Evolutionary conservation across 345 rosid species (phyloP).

Genomic region (Pugionium cornutum): DNA sequence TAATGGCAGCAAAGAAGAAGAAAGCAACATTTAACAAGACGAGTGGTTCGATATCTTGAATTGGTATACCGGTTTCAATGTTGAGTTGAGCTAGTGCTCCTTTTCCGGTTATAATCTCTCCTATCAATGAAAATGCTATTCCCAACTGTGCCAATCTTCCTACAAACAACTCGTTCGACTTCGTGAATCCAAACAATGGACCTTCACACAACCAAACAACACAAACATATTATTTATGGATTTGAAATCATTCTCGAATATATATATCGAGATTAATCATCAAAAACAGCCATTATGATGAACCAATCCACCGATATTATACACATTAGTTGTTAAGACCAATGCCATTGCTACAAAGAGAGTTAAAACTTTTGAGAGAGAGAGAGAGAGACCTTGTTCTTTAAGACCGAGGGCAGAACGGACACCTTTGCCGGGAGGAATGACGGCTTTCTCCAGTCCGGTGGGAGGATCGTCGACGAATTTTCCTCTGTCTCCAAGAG

Average conservation of each 20-base stretch:
- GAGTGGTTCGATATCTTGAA: constrained; percentile 85
- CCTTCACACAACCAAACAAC: constrained; percentile 47
- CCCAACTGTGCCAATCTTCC: constrained; percentile 97
- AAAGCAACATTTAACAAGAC: constrained; percentile 84
- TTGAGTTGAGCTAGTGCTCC: constrained; percentile 97
- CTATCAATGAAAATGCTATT: constrained; percentile 88
- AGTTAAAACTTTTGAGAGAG: background rate
- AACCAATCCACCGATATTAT: background rate
- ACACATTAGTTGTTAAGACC: constrained; percentile 11
- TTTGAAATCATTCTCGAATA: constrained; percentile 30
- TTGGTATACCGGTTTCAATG: constrained; percentile 93
- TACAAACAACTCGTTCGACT: constrained; percentile 86
- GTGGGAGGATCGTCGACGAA: constrained; percentile 81
- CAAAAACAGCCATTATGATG: too few species aligned
- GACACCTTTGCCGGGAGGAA: constrained; percentile 76
- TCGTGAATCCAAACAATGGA: constrained; percentile 92
- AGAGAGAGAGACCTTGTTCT: constrained; percentile 68
- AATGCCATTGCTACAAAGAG: constrained; percentile 6
- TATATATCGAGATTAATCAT: too few species aligned
- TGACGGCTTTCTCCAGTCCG: constrained; percentile 75
- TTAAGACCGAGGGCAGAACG: constrained; percentile 76
- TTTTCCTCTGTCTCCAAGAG: constrained; percentile 83
- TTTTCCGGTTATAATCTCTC: constrained; percentile 89
- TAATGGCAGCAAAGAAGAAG: constrained; percentile 91
- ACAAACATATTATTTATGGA: constrained; percentile 51